These are phyloP conservation scores for Lactifluus subvellereus DNA, from an alignment of 768 basidiomycete species.

Conservation along the genomic window DNA sequence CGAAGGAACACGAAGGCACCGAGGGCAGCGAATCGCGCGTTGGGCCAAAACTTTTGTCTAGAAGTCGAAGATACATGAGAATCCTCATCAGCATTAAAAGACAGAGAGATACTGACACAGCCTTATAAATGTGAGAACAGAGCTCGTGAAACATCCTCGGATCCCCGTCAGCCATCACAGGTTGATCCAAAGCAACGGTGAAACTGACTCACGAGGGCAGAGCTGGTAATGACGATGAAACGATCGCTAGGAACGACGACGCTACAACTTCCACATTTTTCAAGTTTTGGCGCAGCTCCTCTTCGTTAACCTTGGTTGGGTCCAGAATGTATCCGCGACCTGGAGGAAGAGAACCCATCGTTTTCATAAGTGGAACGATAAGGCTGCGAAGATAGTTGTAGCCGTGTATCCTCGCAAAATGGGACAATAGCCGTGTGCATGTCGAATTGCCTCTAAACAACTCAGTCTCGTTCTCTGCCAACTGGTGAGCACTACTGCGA, in stretches of 20 bases:
- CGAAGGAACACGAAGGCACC: conserved; percentile 91
- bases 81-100: conserved; percentile 1
- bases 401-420: conserved; percentile 84
- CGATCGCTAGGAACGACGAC: conserved; percentile 66
- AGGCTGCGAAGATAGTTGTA: conserved; percentile 85
- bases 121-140: conserved; percentile 70
- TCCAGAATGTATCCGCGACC: conserved; percentile 78
- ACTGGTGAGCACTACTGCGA: not conserved
- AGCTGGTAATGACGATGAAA: conserved; percentile 60
- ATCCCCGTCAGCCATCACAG: conserved; percentile 20
- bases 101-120: conserved; percentile 51
- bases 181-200: conserved; percentile 9
- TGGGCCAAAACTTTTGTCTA: conserved; percentile 66
- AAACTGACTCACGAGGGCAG: conserved; percentile 61
- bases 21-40: conserved; percentile 72
- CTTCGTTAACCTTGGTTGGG: conserved; percentile 50
- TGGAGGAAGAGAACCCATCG: conserved; percentile 64
- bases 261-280: conserved; percentile 69
- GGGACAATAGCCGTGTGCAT: conserved; percentile 79
- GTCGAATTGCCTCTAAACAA: conserved; percentile 87
- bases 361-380: conserved; percentile 69
- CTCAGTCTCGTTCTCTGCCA: conserved; percentile 68
- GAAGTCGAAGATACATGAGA: conserved; percentile 32
- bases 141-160: conserved; percentile 81
- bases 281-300: conserved; percentile 62